A percentile compares a stretch with the other conserved stretches of the same genome.
phyloP scores from a whole-genome alignment of 2,329 filamentous ascomycete species.

The Neopestalotiopsis clavispora region DNA sequence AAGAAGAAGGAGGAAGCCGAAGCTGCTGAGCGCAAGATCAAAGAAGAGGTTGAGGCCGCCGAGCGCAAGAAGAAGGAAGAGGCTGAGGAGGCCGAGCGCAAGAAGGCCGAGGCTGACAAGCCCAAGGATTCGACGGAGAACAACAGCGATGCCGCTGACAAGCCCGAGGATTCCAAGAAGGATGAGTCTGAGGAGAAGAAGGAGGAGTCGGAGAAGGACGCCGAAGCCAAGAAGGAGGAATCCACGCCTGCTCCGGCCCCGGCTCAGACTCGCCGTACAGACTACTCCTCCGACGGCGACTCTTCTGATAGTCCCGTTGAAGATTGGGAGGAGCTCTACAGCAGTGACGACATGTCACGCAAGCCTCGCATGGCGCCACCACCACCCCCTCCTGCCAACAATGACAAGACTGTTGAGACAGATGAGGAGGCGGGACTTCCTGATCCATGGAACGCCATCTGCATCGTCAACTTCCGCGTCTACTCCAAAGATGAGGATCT shows the following conservation, averaged over 20 bases:
- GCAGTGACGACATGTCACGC: conserved; percentile 60
- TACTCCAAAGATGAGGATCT: conserved; percentile 53
- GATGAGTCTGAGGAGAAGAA: conserved; percentile 17
- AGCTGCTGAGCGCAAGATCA: conserved; percentile 25
- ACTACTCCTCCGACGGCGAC: conserved; percentile 54
- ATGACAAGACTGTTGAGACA: conserved; percentile 35
- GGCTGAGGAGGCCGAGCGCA: conserved; percentile 31
- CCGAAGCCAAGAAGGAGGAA: conserved; percentile 19
- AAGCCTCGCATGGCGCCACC: conserved; percentile 49
- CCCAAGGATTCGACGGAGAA: conserved; percentile 32
- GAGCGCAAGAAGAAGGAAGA: conserved; percentile 24
- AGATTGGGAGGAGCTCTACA: conserved; percentile 65
- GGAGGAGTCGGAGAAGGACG: conserved; percentile 18
- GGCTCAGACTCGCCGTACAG: conserved; percentile 29
- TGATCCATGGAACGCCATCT: conserved; percentile 48
- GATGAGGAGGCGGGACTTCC: conserved; percentile 45
- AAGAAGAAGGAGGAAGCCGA: conserved; percentile 43
- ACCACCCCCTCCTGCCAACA: conserved; percentile 26
- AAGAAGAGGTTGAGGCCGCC: conserved; percentile 37
- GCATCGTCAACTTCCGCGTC: conserved; percentile 45
- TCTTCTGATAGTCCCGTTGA: conserved; percentile 65
- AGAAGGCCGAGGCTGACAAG: conserved; percentile 23
- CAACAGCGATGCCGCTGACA: conserved; percentile 19
- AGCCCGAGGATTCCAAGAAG: conserved; percentile 17
- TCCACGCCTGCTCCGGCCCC: conserved; percentile 26